Evolutionary conservation across 2,329 filamentous ascomycete species (phyloP), one percentile per base, ranked within the genome.

Genomic region (Hawksworthiomyces lignivorus): DNA sequence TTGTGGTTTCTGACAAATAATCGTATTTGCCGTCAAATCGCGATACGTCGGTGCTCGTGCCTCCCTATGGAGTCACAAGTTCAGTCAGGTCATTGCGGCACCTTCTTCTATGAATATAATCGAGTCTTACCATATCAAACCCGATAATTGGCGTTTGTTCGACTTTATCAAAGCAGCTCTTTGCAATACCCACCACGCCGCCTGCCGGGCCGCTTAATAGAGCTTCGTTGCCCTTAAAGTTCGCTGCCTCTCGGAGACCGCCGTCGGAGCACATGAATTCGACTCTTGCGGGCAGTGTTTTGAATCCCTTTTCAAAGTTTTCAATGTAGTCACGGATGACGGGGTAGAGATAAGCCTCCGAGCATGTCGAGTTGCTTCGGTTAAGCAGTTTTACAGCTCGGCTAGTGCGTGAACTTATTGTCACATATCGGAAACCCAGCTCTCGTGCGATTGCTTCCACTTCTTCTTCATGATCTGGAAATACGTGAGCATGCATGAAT

Each of bases 81-180:
- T n/a, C n/a, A n/a, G n/a, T n/a, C n/a, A n/a, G n/a, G n/a, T n/a
- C n/a, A n/a, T n/a, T n/a, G n/a, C n/a, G n/a, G n/a, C n/a, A n/a
- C n/a, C n/a, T n/a, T n/a, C n/a, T n/a, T n/a, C n/a, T n/a, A n/a
- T n/a, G n/a, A n/a, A n/a, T n/a, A n/a, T n/a, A n/a, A n/a, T n/a
- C n/a, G n/a, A n/a, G n/a, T n/a, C n/a, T n/a, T n/a, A n/a, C n/a
- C 82, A 86, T 86, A 50, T 86, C 82, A 53, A 86, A 86, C 1
- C 82, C 82, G 52, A 86, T 84, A 4, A 85, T 76, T 0, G 82
- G 81, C 1, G 67, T 7, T n/a, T n/a, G n/a, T n/a, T n/a, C n/a
- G 7, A 12, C 81, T 51, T 76, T 76, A 20, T 79, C 82, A 58
- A 82, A 86, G 4, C 75, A 82, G 1, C 82, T 86, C n/a, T 82